Percentiles rank a stretch among this genome's conserved stretches.
Evolutionary conservation across 2,329 filamentous ascomycete genomes (phyloP).

Genomic region (Daldinia eschscholtzii): DNA sequence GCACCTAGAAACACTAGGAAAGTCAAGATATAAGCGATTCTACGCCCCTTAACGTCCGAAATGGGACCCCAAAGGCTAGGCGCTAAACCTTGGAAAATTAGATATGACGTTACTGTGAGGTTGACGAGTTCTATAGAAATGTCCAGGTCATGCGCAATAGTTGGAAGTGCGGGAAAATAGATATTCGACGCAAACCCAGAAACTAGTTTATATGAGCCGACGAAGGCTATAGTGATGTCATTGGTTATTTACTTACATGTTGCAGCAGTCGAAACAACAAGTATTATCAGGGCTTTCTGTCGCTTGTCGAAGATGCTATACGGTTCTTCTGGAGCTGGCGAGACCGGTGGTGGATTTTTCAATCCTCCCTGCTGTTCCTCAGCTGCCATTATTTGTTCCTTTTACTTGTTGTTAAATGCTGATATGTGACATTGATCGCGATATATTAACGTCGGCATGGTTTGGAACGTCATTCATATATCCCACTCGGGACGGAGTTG

Average conservation of each 20-base stretch:
- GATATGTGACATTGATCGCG: background rate
- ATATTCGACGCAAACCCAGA: slow-evolving; percentile 60
- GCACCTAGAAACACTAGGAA: slow-evolving; percentile 62
- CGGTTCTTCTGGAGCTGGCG: slow-evolving; percentile 48
- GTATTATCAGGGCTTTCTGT: slow-evolving; percentile 63
- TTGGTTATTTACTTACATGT: slow-evolving; percentile 57
- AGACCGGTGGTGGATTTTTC: slow-evolving; percentile 15
- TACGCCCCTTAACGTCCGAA: slow-evolving; percentile 62
- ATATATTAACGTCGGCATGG: background rate
- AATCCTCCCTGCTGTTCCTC: slow-evolving; percentile 11
- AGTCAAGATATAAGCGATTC: slow-evolving; percentile 61
- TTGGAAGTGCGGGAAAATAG: slow-evolving; percentile 63
- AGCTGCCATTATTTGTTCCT: slow-evolving; percentile 19
- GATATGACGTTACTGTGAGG: slow-evolving; percentile 61
- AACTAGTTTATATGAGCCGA: slow-evolving; percentile 48
- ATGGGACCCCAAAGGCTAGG: slow-evolving; percentile 65
- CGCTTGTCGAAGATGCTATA: slow-evolving; percentile 64
- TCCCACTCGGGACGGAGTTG: slow-evolving; percentile 28
- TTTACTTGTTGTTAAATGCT: background rate
- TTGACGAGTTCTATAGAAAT: slow-evolving; percentile 58
- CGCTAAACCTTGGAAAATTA: slow-evolving; percentile 67
- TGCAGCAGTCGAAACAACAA: slow-evolving; percentile 62
- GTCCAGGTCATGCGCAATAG: slow-evolving; percentile 58
- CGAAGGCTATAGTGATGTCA: background rate
- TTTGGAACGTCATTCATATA: slow-evolving; percentile 23